Evolutionary conservation across 257 asterid genomes (phyloP).

Genomic region (Solanum tacnaense): DNA sequence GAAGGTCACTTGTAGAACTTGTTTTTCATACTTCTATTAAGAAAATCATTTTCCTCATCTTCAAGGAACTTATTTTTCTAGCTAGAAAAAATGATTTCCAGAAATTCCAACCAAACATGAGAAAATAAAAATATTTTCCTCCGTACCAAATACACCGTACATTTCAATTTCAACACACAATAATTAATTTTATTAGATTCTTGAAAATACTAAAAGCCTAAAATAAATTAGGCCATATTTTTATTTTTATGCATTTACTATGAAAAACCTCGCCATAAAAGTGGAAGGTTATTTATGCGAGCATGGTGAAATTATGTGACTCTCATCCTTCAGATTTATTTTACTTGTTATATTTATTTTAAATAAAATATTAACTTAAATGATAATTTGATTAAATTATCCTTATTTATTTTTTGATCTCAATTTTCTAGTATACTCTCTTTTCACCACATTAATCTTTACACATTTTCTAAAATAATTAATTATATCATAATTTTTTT

Average conservation of each 20-base stretch:
- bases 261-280: background rate
- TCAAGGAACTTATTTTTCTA: no score
- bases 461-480: background rate
- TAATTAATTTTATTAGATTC: background rate
- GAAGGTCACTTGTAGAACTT: background rate
- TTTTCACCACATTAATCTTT: background rate
- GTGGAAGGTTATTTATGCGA: background rate
- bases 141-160: background rate
- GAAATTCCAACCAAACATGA: background rate
- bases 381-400: background rate
- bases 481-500: background rate
- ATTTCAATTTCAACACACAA: background rate
- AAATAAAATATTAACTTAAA: background rate
- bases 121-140: background rate
- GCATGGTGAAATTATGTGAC: background rate
- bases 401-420: background rate
- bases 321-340: background rate
- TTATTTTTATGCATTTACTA: background rate
- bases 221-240: background rate
- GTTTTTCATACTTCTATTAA: no score
- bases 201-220: background rate
- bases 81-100: background rate
- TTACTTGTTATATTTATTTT: background rate
- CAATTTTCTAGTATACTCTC: background rate
- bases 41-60: no score